Evolutionary conservation across 139 green algal genomes (phyloP), one percentile per base, ranked within the genome.

Genomic region (Tetradesmus lagerheimii): DNA sequence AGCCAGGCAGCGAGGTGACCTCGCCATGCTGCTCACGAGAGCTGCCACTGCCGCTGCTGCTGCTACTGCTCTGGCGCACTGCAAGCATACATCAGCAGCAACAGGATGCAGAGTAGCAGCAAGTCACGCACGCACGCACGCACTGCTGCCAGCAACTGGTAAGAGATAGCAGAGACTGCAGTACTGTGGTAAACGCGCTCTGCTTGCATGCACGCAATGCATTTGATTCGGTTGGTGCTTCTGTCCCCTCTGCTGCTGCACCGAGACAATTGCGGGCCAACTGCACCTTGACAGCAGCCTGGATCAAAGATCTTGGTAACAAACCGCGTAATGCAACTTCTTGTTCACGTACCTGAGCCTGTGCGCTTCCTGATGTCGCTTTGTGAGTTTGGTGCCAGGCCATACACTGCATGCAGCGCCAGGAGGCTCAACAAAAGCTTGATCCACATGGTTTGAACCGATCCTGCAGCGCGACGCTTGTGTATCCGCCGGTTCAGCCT

Each of bases 41-140:
- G 38, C 20, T 50, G 75, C 14, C 29, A 29, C 75, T 78, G 67
- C 66, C 27, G 29, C 66, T 41, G 67, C 67, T 39, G 67, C n/a
- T 78, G 67, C 67, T 78, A n/a, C 67, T 78, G n/a, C 67, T 25
- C 39, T 39, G n/a, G 67, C 31, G 67, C 67, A 78, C 67, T 78
- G 67, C n/a, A 5, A 39, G 67, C n/a, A 18, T 6, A 75, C 64
- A 78, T 18, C 67, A 78, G 12, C 67, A 78, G 67, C 23, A 20
- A n/a, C 67, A 38, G n/a, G 1, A 78, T n/a, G 1, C n/a, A 23
- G 20, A 78, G 4, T n/a, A 78, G 50, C 50, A 77, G 16, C 50
- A 50, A 2, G 53, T 16, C 53, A 71, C 2, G 2, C 4, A 71
- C 11, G 14, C 50, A 64, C 5, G 15, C 50, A 64, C 25, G 11